Base-by-base conservation (phyloP, 2,329 filamentous ascomycete species). In the Teratosphaeriaceae sp. region DNA sequence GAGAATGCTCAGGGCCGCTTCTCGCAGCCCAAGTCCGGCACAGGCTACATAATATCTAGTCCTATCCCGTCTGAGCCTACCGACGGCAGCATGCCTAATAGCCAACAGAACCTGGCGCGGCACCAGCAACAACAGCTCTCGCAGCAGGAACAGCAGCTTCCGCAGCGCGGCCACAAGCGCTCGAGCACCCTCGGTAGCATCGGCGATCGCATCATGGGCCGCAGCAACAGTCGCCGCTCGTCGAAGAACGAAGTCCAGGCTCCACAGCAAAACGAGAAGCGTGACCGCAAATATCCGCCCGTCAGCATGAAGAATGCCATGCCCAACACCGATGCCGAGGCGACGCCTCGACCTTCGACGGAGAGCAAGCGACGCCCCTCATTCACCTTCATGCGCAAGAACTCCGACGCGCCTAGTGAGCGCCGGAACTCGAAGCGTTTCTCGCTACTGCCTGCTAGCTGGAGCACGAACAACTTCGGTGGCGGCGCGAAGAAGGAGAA, bases 1-100 rank as follows among this genome's bases (percentile, higher is more conserved):
- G 92, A 88, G 40, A 95, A 92, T 64, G 88, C 79, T 3, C 85
- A 95, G 63, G 90, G 88, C 50, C 85, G 85, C 50, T 88, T 97
- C 56, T 85, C 92, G 52, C 90, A 95, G 67, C 74, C 65, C 52
- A 78, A 76, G 63, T 70, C 74, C 73, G 74, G 64, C 67, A 74
- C 50, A 79, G 82, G 57, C 27, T 87, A 88, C 60, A 78, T 79
- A 38, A 88, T 90, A 23, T 84, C 84, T 16, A 76, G 82, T 12
- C 54, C 55, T 21, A 76, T 83, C 38, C 69, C 77, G 23, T 78
- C 77, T 23, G 65, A 71, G n/a, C 58, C 70, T 31, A 68, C 71
- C 29, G 64, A 69, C 34, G 57, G 58, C 56, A 79, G 70, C 61
- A 79, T 61, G 70, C 84, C 73, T 59, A 83, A 68, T 53, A 74